Percentiles rank a stretch among this genome's conserved stretches.
Evolutionary conservation across 805 yeast species (phyloP).

Genomic region (Starmera caribaea): DNA sequence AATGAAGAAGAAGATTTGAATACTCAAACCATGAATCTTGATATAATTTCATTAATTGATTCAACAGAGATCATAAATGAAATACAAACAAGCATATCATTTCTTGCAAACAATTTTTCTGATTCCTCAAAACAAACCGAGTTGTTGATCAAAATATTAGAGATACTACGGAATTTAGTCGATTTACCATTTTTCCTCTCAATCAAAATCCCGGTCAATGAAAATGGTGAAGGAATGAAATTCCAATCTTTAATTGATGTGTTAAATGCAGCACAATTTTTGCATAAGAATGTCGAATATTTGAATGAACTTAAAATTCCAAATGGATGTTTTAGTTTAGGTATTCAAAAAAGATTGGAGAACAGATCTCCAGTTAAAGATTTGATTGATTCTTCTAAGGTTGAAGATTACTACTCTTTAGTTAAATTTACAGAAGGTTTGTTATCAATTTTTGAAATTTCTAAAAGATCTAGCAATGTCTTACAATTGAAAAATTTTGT

Average conservation of each 20-base stretch:
- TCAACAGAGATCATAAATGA: conserved; percentile 14
- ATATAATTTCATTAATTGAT: conserved; percentile 23
- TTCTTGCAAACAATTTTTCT: conserved; percentile 18
- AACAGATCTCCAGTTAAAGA: conserved; percentile 37
- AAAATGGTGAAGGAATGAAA: conserved; percentile 4
- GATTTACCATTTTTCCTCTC: conserved; percentile 11
- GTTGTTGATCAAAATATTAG: conserved; percentile 11
- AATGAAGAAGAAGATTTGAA: conserved; percentile 72
- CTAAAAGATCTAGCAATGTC: conserved; percentile 17
- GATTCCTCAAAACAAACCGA: conserved; percentile 10
- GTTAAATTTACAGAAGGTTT: conserved; percentile 28
- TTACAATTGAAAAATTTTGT: conserved; percentile 24
- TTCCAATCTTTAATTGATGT: conserved; percentile 9
- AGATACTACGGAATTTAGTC: conserved; percentile 12
- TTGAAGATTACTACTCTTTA: conserved; percentile 19
- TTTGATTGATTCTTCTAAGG: conserved; percentile 19
- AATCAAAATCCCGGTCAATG: conserved; percentile 6
- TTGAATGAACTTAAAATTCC: conserved; percentile 16
- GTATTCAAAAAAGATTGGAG: conserved; percentile 37
- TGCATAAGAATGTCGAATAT: conserved; percentile 10
- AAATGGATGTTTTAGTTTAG: conserved; percentile 32
- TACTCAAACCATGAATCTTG: conserved; percentile 50
- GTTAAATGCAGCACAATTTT: conserved; percentile 1
- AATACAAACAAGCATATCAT: conserved; percentile 24
- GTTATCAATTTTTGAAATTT: conserved; percentile 22